Evolutionary conservation across 768 basidiomycete genomes (phyloP), one percentile per base, ranked within the genome.

Genomic region (Suillus spraguei): DNA sequence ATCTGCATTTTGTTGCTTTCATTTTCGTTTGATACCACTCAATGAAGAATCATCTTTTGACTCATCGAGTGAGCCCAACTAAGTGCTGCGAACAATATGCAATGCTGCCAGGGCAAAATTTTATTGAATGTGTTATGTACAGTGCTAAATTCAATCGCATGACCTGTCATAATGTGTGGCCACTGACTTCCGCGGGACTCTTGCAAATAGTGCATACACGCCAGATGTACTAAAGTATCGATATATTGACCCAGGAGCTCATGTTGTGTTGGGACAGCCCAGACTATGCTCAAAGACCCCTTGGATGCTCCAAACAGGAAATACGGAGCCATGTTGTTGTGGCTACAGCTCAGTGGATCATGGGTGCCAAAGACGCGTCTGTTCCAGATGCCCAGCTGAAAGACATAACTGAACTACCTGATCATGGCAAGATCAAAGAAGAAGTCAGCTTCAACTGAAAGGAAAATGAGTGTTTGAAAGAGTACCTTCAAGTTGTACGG

Each of bases 141-240:
- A n/a, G n/a, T n/a, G n/a, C n/a, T n/a, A n/a, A 94, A 95, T 74
- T 86, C 80, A 22, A 68, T 93, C 53, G 76, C 78, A 49, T 88
- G 80, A 77, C 83, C 86, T 1, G 71, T 85, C 63, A 71, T 82
- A 53, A 63, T 87, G 7, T 75, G 78, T 88, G 50, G 88, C 92
- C 0, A 89, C 88, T 0, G 91, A 90, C 4, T 70, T 92, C 17
- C 77, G 84, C 52, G 83, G 84, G 59, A 91, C 92, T 0, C 85
- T 91, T 16, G 89, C 90, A 17, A 95, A 94, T 71, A 86, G 83
- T 63, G 80, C 81, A 0, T 95, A 92, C 69, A 89, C 86, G 5
- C 72, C 86, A 4, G 70, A 76, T 10, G 94, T 95, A 70, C 82
- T 95, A 0, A 81, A 79, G 1, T 86, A 86, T 73, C 94, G 95